Evolutionary conservation across 2,329 filamentous ascomycete species (phyloP).

Genomic region (Macrophomina phaseolina): DNA sequence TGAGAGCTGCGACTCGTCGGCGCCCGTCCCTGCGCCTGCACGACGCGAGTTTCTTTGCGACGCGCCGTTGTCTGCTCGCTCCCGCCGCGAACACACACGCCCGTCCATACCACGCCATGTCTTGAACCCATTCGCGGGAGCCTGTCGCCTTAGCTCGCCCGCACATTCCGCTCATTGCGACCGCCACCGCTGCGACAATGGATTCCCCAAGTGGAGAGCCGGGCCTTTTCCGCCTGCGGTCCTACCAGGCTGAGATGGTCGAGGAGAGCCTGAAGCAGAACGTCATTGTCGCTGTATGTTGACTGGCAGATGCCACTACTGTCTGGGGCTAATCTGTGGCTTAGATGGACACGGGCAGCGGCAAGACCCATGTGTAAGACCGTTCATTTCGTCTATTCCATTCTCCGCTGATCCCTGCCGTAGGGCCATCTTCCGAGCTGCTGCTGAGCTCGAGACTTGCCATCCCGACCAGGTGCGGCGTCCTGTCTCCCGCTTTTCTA

Average conservation of each 20-base stretch:
- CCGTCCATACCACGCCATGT: background rate
- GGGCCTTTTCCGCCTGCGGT: slow-evolving; percentile 42
- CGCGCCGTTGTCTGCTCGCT: background rate
- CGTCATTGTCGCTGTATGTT: slow-evolving; percentile 50
- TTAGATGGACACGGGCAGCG: slow-evolving; percentile 56
- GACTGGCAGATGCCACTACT: too few relatives aligned
- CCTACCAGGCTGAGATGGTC: slow-evolving; percentile 58
- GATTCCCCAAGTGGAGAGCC: background rate
- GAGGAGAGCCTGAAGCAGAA: slow-evolving; percentile 51
- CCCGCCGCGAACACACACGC: slow-evolving; percentile 9
- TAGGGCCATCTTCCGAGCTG: slow-evolving; percentile 40
- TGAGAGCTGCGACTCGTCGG: background rate
- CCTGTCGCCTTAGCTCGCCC: too few relatives aligned
- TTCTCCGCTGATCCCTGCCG: background rate
- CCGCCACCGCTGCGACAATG: background rate
- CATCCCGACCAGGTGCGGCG: slow-evolving; percentile 42
- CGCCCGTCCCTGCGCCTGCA: background rate
- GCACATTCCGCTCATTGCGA: too few relatives aligned
- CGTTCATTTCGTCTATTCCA: background rate
- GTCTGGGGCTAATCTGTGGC: background rate
- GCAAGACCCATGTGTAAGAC: slow-evolving; percentile 53
- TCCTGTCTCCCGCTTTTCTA: background rate
- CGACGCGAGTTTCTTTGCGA: background rate
- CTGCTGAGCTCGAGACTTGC: slow-evolving; percentile 49
- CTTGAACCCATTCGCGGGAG: background rate